Base-by-base conservation (phyloP, 2,329 filamentous ascomycete species). In the Colletotrichum viniferum region DNA sequence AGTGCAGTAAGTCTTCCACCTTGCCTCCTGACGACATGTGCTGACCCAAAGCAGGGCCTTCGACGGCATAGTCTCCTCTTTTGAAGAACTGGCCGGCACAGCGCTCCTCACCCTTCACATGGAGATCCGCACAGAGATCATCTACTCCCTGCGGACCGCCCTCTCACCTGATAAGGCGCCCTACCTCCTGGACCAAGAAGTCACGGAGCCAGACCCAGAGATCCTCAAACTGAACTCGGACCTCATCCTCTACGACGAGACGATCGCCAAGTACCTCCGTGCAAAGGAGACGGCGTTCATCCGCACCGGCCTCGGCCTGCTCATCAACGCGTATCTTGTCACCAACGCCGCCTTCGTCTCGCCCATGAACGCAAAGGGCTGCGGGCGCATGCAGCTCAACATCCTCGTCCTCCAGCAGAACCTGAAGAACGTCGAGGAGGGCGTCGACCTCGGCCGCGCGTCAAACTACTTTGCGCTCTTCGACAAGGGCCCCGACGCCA, bases 361-460 rank as follows among this genome's bases (percentile, higher is more conserved):
- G 65, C 92, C 94, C 9, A 96, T 99, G 92, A 98, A 99, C 83
- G 87, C 86, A 48, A 91, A 94, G 79, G 97, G 97, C 56, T 95
- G 93, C 75, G 92, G 93, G n/a, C 91, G 96, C 48, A 96, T 99
- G 91, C 94, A 96, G 83, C 91, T 98, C 80, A 98, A 99, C 83
- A 95, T 98, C 64, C 90, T 98, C 28, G 97, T 99, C 55, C 88
- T 99, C 67, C 96, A 98, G 85, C 97, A 99, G 83, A 98, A 98
- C 80, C 91, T 99, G 71, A 98, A 98, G 87, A 98, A 98, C 78
- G 93, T 99, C 69, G 95, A 97, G 83, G 88, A 91, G 3, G 90
- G 90, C 10, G 93, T 94, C 4, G 89, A 90, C 72, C 87, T 96
- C 32, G 87, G 88, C 5, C 87, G 91, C 43, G 91, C 93, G 1